Percentiles rank a stretch among this genome's conserved stretches.
Evolutionary conservation across 2,329 filamentous ascomycete genomes (phyloP).

Genomic region (Onygenales sp.): DNA sequence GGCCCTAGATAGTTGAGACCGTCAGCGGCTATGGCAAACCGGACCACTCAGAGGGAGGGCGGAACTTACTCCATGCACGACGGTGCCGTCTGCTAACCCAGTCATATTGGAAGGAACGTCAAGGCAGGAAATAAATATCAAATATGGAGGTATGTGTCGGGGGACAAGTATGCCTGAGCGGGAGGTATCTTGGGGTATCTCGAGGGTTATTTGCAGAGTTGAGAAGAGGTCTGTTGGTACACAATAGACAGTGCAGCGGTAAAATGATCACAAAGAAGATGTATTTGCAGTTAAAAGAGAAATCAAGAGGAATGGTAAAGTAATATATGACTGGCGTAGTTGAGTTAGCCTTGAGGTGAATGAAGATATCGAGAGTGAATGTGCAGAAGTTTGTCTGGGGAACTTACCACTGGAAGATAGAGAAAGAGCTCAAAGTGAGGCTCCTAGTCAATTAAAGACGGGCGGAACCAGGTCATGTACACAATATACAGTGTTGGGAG

Average conservation of each 20-base stretch:
- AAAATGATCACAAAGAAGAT: constrained; percentile 6
- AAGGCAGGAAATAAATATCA: constrained; percentile 11
- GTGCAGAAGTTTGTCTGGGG: neutral
- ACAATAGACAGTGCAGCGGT: constrained; percentile 8
- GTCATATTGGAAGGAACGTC: constrained; percentile 20
- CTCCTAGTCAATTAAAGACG: neutral
- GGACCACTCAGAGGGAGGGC: neutral
- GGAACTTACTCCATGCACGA: constrained; percentile 29
- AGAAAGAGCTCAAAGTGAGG: neutral
- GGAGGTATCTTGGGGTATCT: constrained; percentile 5
- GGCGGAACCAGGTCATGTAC: neutral
- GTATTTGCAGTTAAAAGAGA: constrained; percentile 18
- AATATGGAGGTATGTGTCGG: constrained; percentile 17
- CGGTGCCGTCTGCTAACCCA: constrained; percentile 26
- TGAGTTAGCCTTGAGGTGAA: neutral
- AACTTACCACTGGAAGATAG: constrained; percentile 1
- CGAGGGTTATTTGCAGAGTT: constrained; percentile 7
- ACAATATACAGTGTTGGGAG: constrained; percentile 2
- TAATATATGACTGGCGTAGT: neutral
- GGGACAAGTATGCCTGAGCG: neutral
- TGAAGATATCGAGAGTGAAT: neutral
- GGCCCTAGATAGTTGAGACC: constrained; percentile 11
- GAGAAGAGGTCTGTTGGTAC: constrained; percentile 9
- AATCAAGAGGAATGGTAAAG: neutral
- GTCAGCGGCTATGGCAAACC: neutral